A percentile compares a stretch with the other conserved stretches of the same genome.
phyloP scores from a whole-genome alignment of 768 basidiomycete genomes.

The Russula sp. region DNA sequence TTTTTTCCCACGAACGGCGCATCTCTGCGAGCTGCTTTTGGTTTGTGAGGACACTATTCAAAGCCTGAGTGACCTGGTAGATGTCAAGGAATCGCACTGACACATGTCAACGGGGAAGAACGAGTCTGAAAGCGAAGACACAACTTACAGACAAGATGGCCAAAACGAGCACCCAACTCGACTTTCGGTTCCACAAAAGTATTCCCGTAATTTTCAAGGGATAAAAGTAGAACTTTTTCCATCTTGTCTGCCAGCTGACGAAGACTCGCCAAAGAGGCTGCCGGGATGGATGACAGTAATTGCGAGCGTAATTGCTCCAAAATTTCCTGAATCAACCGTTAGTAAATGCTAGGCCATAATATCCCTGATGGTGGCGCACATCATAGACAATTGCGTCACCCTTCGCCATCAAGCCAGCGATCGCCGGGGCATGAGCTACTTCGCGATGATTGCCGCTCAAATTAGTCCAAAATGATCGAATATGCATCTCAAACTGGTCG shows the following conservation, averaged over 20 bases:
- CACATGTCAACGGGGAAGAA: conserved; percentile 29
- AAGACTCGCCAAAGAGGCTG: conserved; percentile 63
- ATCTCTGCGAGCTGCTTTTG: conserved; percentile 82
- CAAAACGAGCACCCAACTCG: conserved; percentile 85
- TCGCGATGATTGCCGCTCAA: conserved; percentile 75
- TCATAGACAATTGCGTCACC: conserved; percentile 90
- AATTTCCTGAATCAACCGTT: conserved; percentile 60
- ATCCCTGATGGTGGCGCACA: conserved; percentile 49
- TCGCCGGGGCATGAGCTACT: conserved; percentile 83
- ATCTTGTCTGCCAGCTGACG: conserved; percentile 85
- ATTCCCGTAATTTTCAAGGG: conserved; percentile 78
- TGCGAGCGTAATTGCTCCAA: conserved; percentile 81
- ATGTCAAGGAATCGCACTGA: conserved; percentile 88
- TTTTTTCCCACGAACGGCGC: conserved; percentile 83
- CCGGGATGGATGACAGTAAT: conserved; percentile 74
- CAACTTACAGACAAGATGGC: conserved; percentile 80
- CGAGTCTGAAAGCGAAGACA: neutral
- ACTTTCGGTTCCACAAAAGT: conserved; percentile 92
- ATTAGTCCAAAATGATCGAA: conserved; percentile 82
- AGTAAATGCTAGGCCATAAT: conserved; percentile 17
- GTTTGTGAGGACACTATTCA: conserved; percentile 84
- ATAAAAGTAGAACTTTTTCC: conserved; percentile 82
- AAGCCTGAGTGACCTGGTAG: conserved; percentile 86
- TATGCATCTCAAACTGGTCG: conserved; percentile 86
- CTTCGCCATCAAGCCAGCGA: conserved; percentile 84